Conservation (phyloP, 176 grass and related monocot species). For the Paspalum vaginatum region DNA sequence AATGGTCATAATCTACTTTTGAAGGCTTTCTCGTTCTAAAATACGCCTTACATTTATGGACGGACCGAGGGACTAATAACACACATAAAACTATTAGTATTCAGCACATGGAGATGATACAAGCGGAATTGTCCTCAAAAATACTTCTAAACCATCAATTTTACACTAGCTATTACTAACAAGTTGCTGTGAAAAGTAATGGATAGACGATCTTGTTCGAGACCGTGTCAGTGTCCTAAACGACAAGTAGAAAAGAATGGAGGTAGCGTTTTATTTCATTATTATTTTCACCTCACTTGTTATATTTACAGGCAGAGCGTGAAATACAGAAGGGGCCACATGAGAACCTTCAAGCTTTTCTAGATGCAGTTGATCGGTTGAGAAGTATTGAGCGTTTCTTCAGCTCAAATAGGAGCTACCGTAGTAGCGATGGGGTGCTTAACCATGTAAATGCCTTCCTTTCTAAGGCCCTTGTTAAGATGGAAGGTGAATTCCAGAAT, state of each 20-base stretch:
- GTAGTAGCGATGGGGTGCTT: conserved; percentile 82
- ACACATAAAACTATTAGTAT: not conserved
- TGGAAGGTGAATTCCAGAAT: conserved; percentile 84
- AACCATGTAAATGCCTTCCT: conserved; percentile 72
- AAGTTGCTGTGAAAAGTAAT: not conserved
- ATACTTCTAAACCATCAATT: not conserved
- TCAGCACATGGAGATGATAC: no score
- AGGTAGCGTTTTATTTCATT: not conserved
- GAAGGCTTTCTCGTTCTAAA: not conserved
- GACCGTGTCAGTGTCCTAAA: not conserved
- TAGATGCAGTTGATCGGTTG: conserved; percentile 78
- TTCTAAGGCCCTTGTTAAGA: conserved; percentile 73
- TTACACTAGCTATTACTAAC: not conserved
- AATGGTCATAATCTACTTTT: not conserved
- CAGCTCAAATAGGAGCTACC: conserved; percentile 87
- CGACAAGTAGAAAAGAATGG: not conserved
- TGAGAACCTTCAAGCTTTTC: conserved; percentile 80
- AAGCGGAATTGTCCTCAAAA: not conserved
- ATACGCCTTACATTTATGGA: not conserved
- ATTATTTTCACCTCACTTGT: not conserved
- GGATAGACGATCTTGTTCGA: not conserved
- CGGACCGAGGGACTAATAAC: not conserved
- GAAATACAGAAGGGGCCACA: conserved; percentile 80
- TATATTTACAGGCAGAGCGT: conserved; percentile 66
- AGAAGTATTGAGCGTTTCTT: conserved; percentile 83